phyloP scores from a whole-genome alignment of 108 stramenopile species.

The Cyclotella sp. region DNA sequence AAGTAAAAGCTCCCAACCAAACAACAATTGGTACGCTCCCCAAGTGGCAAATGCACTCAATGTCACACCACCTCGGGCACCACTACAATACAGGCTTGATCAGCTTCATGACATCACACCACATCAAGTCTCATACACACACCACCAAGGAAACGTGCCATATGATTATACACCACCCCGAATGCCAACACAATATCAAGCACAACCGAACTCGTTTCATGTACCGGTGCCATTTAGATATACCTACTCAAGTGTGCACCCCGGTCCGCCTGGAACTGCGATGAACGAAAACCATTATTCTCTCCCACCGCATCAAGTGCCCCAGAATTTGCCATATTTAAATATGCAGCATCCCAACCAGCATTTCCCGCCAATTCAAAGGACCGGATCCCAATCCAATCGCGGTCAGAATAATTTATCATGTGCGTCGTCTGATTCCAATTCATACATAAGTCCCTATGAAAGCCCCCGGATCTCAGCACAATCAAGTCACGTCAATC shows the following conservation, averaged over 20 bases:
- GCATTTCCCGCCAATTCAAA: slow-evolving; percentile 4
- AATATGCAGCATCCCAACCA: neutral
- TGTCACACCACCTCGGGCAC: slow-evolving; percentile 4
- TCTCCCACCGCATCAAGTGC: neutral
- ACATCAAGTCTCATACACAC: neutral
- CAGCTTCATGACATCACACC: slow-evolving; percentile 3
- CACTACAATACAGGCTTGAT: neutral
- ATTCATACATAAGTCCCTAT: neutral
- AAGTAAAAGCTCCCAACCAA: neutral
- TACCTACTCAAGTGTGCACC: neutral
- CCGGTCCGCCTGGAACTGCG: neutral
- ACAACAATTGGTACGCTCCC: neutral
- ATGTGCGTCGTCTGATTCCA: neutral
- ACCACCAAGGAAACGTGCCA: neutral
- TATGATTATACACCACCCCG: neutral
- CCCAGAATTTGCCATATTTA: neutral
- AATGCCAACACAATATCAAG: neutral
- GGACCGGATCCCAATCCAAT: neutral
- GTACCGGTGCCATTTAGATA: slow-evolving; percentile 9
- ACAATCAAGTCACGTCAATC: neutral
- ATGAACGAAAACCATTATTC: neutral
- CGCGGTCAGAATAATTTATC: neutral
- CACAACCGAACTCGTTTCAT: slow-evolving; percentile 4
- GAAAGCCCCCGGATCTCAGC: neutral
- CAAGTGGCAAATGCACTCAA: neutral